Evolutionary conservation across 2,329 filamentous ascomycete species (phyloP), one percentile per base, ranked within the genome.

Genomic region (Colletotrichum orchidophilum): DNA sequence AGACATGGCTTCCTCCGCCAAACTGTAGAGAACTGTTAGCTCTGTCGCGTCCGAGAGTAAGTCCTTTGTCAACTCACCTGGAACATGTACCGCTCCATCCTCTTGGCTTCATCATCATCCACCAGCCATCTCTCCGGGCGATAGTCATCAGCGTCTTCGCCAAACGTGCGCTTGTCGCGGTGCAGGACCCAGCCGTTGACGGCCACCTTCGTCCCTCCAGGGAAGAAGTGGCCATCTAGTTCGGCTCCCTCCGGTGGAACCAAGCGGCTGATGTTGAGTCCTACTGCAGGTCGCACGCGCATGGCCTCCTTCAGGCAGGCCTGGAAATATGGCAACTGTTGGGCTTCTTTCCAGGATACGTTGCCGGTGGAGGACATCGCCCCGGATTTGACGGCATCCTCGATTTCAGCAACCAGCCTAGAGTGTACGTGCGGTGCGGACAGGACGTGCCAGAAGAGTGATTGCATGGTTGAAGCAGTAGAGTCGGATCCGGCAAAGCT

Each of bases 401-500:
- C 78, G 26, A 90, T 82, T 75, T 89, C 88, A 21, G 77, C 59
- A 1, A 80, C 73, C 0, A 89, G 76, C 5, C 73, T 72, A 2
- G 74, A 63, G 73, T 87, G 84, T 12, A 87, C 81, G 0, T 74
- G 77, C 1, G 80, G 79, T 26, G 84, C 82, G 46, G 84, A 82
- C 11, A 88, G 80, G 0, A 86, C 80, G 52, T 84, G 83, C 80
- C 83, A 86, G 80, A 87, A 87, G 77, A 88, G 87, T 66, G 86
- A 87, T 73, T 88, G 86, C 86, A 88, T 88, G 0, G 86, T 88
- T 8, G 86, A 88, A 12, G 88, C 88, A 0, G 88, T 90, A 0
- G 88, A 89, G 78, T 91, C 88, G 24, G 88, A 89, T 29, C 89
- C 89, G 18, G 88, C 88, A 75, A 90, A 87, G 71, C 86, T 88